Percentiles rank a stretch among this genome's conserved stretches.
Evolutionary conservation across 1,284 basidiomycete species (phyloP).

Genomic region (Inonotus hispidus): DNA sequence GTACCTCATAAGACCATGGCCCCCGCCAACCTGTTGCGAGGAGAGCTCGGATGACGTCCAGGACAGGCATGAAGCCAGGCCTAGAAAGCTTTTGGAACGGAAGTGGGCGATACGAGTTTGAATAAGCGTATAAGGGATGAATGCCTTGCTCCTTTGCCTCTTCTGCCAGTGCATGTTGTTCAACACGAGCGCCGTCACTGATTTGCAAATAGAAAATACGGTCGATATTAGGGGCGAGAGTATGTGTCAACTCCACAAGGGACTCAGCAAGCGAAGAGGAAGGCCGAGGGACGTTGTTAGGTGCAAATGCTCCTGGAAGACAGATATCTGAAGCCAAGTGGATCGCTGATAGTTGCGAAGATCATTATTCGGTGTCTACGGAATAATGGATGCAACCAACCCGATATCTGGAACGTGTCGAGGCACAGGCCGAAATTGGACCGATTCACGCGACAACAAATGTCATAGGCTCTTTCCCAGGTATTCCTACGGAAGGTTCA

Average conservation of each 20-base stretch:
- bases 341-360: constrained; percentile 24
- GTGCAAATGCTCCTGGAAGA: constrained; percentile 14
- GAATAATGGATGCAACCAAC: constrained; percentile 15
- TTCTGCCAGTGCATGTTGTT: constrained; percentile 19
- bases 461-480: constrained; percentile 30
- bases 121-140: constrained; percentile 27
- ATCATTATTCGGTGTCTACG: neutral
- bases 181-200: constrained; percentile 26
- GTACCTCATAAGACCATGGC: constrained; percentile 30
- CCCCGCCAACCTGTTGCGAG: constrained; percentile 29
- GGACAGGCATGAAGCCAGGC: constrained; percentile 27
- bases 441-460: constrained; percentile 29
- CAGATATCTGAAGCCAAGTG: constrained; percentile 19
- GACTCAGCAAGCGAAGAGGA: constrained; percentile 1
- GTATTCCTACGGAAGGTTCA: constrained; percentile 23
- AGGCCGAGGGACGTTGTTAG: constrained; percentile 21
- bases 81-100: constrained; percentile 22
- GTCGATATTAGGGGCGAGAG: constrained; percentile 19
- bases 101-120: constrained; percentile 28
- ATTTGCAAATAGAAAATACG: constrained; percentile 33
- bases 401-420: constrained; percentile 30
- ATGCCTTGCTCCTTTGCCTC: constrained; percentile 26
- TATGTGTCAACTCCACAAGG: constrained; percentile 22
- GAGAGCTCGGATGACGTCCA: constrained; percentile 28
- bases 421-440: constrained; percentile 31